Evolutionary conservation across 148 eudicot genomes (phyloP).

Genomic region (Rhododendron griersonianum): DNA sequence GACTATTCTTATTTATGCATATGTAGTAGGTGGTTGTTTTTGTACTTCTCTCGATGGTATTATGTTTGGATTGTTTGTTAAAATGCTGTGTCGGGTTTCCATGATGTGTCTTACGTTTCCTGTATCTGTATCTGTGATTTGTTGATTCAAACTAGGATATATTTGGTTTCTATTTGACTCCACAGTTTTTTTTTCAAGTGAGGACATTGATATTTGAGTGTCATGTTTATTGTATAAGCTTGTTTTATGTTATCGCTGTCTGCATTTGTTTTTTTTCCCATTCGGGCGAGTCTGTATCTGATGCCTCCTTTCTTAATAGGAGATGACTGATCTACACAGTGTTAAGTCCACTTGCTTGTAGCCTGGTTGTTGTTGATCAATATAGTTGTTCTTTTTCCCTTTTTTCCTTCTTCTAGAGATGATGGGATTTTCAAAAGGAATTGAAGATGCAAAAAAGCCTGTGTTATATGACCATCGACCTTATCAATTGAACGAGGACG

Average conservation of each 20-base stretch:
- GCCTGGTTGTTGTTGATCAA: not conserved
- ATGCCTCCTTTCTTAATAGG: not conserved
- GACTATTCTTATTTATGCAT: not conserved
- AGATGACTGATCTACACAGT: not conserved
- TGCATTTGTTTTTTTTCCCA: not conserved
- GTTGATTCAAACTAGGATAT: not conserved
- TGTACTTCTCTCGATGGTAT: not conserved
- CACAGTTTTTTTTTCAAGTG: not conserved
- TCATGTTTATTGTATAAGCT: not conserved
- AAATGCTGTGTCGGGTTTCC: not conserved
- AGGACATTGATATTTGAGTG: not conserved
- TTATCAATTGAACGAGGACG: conserved; percentile 52
- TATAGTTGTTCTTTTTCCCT: not conserved
- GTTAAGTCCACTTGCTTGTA: not conserved
- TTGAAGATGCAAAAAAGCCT: conserved; percentile 20
- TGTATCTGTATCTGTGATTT: not conserved
- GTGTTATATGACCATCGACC: conserved; percentile 80
- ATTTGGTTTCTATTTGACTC: not conserved
- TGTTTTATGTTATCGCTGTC: not conserved
- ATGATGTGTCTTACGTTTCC: not conserved
- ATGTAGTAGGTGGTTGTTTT: not conserved
- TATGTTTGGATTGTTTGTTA: not conserved
- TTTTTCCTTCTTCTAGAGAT: conserved; percentile 23
- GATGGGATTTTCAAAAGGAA: conserved; percentile 24
- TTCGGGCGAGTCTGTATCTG: not conserved